Conservation (phyloP, 768 basidiomycete genomes). For the Crepidotus variabilis region DNA sequence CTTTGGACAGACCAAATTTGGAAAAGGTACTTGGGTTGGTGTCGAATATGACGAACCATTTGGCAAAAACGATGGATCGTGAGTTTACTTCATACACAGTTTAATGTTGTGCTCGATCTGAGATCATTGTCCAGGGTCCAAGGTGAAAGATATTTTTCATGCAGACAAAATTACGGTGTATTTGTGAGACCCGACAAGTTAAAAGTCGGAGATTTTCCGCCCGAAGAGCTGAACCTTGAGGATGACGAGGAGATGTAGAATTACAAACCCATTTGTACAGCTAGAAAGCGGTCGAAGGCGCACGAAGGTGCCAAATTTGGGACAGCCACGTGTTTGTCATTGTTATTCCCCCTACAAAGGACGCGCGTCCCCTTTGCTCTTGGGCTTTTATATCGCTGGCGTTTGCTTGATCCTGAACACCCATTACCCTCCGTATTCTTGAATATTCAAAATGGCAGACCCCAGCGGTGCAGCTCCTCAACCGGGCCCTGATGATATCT, state of each 20-base stretch:
- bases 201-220: slow-evolving; percentile 81
- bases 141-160: slow-evolving; percentile 83
- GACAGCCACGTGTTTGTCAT: slow-evolving; percentile 29
- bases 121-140: slow-evolving; percentile 53
- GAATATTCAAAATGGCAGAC: slow-evolving; percentile 53
- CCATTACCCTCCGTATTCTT: slow-evolving; percentile 15
- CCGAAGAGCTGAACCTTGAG: slow-evolving; percentile 72
- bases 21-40: slow-evolving; percentile 80
- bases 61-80: slow-evolving; percentile 96
- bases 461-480: slow-evolving; percentile 80
- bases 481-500: slow-evolving; percentile 84
- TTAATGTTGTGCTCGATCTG: slow-evolving; percentile 6
- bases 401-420: slow-evolving; percentile 19
- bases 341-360: slow-evolving; percentile 27
- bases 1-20: slow-evolving; percentile 78
- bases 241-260: slow-evolving; percentile 68
- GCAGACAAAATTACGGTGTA: slow-evolving; percentile 71
- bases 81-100: slow-evolving; percentile 30
- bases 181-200: slow-evolving; percentile 87
- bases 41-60: slow-evolving; percentile 94
- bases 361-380: slow-evolving; percentile 36
- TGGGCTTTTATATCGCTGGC: slow-evolving; percentile 22
- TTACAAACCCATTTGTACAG: background rate
- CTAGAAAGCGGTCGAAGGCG: slow-evolving; percentile 32
- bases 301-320: slow-evolving; percentile 22